Evolutionary conservation across 305 asterid species (phyloP).

Genomic region (Withania somnifera): DNA sequence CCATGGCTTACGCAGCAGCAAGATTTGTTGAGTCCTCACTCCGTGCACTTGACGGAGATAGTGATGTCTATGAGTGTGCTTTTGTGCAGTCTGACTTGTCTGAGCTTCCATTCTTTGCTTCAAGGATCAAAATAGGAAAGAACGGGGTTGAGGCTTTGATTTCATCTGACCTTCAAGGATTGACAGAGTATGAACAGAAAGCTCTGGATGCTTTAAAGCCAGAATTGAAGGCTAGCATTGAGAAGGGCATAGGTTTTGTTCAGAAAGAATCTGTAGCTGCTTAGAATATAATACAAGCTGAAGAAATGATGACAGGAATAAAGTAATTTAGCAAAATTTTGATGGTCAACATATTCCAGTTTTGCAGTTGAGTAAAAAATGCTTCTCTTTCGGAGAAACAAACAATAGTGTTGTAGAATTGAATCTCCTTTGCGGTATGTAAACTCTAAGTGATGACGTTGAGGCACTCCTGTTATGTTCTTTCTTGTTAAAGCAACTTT

Average conservation of each 20-base stretch:
- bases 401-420: conserved; percentile 30
- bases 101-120: conserved; percentile 82
- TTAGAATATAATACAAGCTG: conserved; percentile 15
- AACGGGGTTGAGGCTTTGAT: conserved; percentile 72
- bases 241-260: conserved; percentile 64
- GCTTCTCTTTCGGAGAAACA: conserved; percentile 14
- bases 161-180: conserved; percentile 52
- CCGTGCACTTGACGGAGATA: conserved; percentile 78
- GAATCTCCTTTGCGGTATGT: conserved; percentile 12
- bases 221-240: conserved; percentile 72
- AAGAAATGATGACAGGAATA: conserved; percentile 22
- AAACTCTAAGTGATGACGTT: background rate
- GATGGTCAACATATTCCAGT: conserved; percentile 27
- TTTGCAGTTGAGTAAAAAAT: conserved; percentile 33
- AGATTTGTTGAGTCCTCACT: conserved; percentile 64
- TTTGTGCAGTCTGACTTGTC: conserved; percentile 55
- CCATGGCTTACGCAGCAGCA: conserved; percentile 71
- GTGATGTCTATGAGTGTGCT: conserved; percentile 70
- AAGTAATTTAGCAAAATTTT: conserved; percentile 17
- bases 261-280: conserved; percentile 60
- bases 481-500: background rate
- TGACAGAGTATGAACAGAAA: conserved; percentile 60
- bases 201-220: conserved; percentile 73
- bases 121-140: conserved; percentile 69
- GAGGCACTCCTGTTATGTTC: background rate